Evolutionary conservation across 108 stramenopile genomes (phyloP).

Genomic region (Discostella pseudostelligera): DNA sequence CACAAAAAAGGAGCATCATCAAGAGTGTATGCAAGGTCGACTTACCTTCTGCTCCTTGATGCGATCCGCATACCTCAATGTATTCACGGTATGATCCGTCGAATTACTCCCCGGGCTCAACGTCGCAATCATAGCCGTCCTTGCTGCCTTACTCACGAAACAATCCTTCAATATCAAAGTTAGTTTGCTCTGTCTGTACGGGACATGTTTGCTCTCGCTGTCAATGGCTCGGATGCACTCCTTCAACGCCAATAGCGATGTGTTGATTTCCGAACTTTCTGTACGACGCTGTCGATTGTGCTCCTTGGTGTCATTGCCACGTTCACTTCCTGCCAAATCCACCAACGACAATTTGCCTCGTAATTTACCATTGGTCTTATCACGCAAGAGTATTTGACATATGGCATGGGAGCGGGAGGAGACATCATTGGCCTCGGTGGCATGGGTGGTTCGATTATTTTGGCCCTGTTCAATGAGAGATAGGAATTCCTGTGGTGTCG

Average conservation of each 20-base stretch:
- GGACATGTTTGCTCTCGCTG: constrained; percentile 78
- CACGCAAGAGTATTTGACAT: constrained; percentile 91
- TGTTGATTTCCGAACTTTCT: constrained; percentile 98
- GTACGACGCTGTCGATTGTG: constrained; percentile 93
- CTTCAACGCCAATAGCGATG: constrained; percentile 92
- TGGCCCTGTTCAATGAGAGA: constrained; percentile 85
- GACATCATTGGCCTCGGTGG: constrained; percentile 91
- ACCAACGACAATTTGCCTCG: constrained; percentile 91
- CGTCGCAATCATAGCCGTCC: constrained; percentile 98
- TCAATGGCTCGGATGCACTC: constrained; percentile 98
- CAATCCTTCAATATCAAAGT: constrained; percentile 97
- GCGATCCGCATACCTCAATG: constrained; percentile 94
- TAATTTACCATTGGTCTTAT: constrained; percentile 52
- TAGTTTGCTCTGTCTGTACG: constrained; percentile 98
- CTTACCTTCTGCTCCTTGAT: constrained; percentile 89
- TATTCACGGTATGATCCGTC: constrained; percentile 98
- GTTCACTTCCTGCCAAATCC: constrained; percentile 96
- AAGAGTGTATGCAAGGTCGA: not conserved
- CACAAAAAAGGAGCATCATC: constrained; percentile 1
- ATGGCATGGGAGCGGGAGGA: constrained; percentile 96
- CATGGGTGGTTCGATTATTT: constrained; percentile 91
- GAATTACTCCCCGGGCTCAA: constrained; percentile 90
- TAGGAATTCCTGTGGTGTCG: constrained; percentile 76
- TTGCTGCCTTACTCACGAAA: constrained; percentile 86
- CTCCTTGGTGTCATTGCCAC: constrained; percentile 92